phyloP scores from a whole-genome alignment of 768 basidiomycete genomes.

The Crucibulum laeve region DNA sequence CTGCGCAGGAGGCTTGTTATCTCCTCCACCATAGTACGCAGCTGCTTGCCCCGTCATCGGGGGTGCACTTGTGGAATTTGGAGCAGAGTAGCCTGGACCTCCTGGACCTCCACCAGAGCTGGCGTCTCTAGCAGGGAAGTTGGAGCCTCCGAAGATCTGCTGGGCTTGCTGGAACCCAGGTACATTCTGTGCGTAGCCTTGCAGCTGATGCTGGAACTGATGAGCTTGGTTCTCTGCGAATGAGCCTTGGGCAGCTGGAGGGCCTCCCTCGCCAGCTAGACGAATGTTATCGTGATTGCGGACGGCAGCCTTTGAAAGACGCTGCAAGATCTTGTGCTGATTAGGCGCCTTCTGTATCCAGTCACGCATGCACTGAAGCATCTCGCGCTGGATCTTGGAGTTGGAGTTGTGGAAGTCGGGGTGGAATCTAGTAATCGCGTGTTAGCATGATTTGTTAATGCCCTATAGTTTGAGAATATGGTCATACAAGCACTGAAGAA shows the following conservation, averaged over 20 bases:
- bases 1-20: background rate
- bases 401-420: constrained; percentile 70
- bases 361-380: constrained; percentile 62
- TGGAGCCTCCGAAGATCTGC: constrained; percentile 26
- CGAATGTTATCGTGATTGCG: constrained; percentile 72
- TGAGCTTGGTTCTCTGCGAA: constrained; percentile 44
- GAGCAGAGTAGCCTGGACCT: constrained; percentile 4
- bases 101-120: constrained; percentile 21
- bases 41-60: constrained; percentile 21
- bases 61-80: constrained; percentile 3
- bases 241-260: constrained; percentile 39
- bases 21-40: constrained; percentile 21
- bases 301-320: constrained; percentile 63
- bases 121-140: constrained; percentile 12
- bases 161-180: constrained; percentile 45
- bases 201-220: constrained; percentile 42
- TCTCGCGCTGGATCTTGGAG: constrained; percentile 69
- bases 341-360: constrained; percentile 56
- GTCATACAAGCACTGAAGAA: constrained; percentile 62
- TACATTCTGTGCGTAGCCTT: constrained; percentile 41
- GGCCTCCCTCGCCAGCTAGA: constrained; percentile 45
- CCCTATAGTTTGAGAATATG: background rate
- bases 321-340: constrained; percentile 45
- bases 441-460: background rate
- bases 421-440: constrained; percentile 73